Base-by-base conservation (phyloP, 2,329 filamentous ascomycete species). In the Microthyrium microscopicum region DNA sequence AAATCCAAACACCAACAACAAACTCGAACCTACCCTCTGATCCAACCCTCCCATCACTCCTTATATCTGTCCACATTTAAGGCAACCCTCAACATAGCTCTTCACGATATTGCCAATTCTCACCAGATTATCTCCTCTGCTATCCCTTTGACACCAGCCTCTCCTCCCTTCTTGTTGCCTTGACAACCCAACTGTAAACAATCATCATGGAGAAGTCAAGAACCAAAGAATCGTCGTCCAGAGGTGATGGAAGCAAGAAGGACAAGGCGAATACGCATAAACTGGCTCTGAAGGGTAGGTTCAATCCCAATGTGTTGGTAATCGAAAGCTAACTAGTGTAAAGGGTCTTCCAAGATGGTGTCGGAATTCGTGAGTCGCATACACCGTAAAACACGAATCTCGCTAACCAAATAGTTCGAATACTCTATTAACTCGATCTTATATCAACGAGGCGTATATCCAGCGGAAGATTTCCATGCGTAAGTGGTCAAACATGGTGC, bases 391-490 rank as follows among this genome's bases (percentile, higher is more conserved):
- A 15, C 13, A 34, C 26, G 21, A 27, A 34, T 16, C 11, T 27
- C 17, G 18, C 19, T 34, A 33, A 33, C 42, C 45, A 32, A 51
- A 38, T 31, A 80, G 72, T 98, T 98, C 52, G 84, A 98, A 65
- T 98, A 93, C 57, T 94, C 83, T 2, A 94, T 95, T 52, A 89
- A 98, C 51, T 91, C 85, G 1, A 95, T 98, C 38, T 66, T 98
- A 73, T 94, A 93, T 58, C 87, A 95, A 57, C 71, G 72, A 49
- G 72, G 70, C 28, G 72, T 77, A 5, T 77, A 98, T 56, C 89
- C 89, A 18, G 83, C 89, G 33, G 89, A 98, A 51, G 89, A 98
- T 61, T 98, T 98, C 53, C 82, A 80, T 44, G 78, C 84, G 79
- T 85, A 60, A 52, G 75, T 58, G 18, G 20, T 37, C 0, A 7